Base-by-base conservation (phyloP, 495 filamentous ascomycete species). In the Neurospora sublineolata region DNA sequence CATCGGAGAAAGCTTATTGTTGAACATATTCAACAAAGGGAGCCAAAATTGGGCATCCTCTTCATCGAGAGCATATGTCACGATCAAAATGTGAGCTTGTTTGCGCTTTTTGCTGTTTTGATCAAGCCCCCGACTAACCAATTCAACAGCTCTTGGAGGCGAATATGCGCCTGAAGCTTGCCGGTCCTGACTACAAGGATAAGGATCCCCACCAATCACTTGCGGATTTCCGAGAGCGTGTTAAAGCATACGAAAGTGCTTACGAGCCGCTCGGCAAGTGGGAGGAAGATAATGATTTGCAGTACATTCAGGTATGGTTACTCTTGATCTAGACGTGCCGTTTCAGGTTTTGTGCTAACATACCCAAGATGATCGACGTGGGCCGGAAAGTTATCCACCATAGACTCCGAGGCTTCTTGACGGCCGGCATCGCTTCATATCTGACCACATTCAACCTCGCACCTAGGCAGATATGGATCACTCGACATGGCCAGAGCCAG, bases 161-260 rank as follows among this genome's bases (percentile, higher is more conserved):
- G 16, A 99, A 99, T 76, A 99, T 98, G 94, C 92, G 94, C 23
- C 81, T 99, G 71, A 99, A 99, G 82, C 89, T 99, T n/a, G 94
- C 91, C 67, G 95, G 95, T 3, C 95, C 95, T 3, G 95, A 99
- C 79, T 99, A 99, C 83, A 93, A 91, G 76, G 92, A 91, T 73
- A 93, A 96, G 77, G 95, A 99, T 79, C 94, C 95, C 1, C 80
- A 87, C 41, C 87, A 87, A 72, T 92, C 95, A 0, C 84, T 97
- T 38, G 90, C 85, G 33, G 95, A 99, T 80, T 99, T 99, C 84
- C 96, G 92, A 81, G 89, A 93, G 82, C 89, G 95, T 68, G 93
- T 99, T n/a, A 89, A 88, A 68, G 90, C 97, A 6, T 99, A 99
- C 76, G 90, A 97, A 79, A 92, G 91, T 75, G 93, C 93, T 23